Percentiles rank a stretch among this genome's conserved stretches.
Evolutionary conservation across 2,329 filamentous ascomycete species (phyloP).

Genomic region (Sordariomycetes sp.): DNA sequence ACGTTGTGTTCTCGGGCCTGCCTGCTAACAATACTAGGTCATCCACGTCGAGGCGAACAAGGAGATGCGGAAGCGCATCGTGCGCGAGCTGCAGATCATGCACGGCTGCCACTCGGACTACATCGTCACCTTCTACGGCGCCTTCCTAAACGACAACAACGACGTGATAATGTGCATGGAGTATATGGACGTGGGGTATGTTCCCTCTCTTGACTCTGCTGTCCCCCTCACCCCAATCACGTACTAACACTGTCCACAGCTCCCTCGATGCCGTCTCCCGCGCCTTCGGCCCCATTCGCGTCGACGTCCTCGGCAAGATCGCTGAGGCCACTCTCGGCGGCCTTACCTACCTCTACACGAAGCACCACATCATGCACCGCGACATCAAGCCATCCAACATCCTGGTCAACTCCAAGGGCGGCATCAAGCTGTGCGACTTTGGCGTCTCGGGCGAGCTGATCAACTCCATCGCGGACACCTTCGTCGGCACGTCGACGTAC

Average conservation of each 20-base stretch:
- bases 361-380: conserved; percentile 96
- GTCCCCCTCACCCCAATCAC: not conserved
- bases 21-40: conserved; percentile 44
- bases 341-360: conserved; percentile 87
- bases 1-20: not conserved
- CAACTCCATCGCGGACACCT: conserved; percentile 96
- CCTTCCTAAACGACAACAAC: conserved; percentile 90
- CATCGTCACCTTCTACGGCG: conserved; percentile 96
- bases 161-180: conserved; percentile 99
- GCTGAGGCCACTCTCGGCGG: conserved; percentile 91
- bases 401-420: conserved; percentile 83
- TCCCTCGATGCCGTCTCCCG: conserved; percentile 89
- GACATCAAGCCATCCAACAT: conserved; percentile 99
- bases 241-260: conserved; percentile 31
- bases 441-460: conserved; percentile 97
- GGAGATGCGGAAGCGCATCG: conserved; percentile 92
- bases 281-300: conserved; percentile 87
- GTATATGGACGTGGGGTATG: conserved; percentile 98
- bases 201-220: not conserved
- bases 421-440: conserved; percentile 97
- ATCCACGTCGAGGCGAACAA: conserved; percentile 98
- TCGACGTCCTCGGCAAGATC: conserved; percentile 95
- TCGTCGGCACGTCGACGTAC: conserved; percentile 96
- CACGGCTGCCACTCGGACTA: conserved; percentile 94
- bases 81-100: conserved; percentile 96